Conservation (phyloP, 73 alveolate genomes). For the Paramecium pentaurelia region DNA sequence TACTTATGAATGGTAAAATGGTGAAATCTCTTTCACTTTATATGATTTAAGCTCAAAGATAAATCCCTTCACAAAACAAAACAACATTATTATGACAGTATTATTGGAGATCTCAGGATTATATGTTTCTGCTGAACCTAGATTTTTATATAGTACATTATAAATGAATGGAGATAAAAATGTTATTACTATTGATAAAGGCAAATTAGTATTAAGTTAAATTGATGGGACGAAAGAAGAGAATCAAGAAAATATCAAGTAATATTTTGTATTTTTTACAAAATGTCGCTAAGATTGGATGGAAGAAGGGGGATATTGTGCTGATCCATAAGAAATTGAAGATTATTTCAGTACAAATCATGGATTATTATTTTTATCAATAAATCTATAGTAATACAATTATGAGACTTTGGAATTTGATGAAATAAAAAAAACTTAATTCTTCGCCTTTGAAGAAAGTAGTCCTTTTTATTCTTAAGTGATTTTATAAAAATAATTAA, state of each 20-base stretch:
- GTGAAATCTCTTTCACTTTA: neutral
- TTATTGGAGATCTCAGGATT: neutral
- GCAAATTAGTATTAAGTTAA: neutral
- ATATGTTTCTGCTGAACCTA: neutral
- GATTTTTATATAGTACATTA: neutral
- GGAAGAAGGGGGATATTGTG: neutral
- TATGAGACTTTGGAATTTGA: neutral
- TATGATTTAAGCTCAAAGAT: neutral
- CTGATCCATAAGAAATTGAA: neutral
- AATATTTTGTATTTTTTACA: neutral
- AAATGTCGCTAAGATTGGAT: neutral
- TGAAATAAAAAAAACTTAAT: neutral
- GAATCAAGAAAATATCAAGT: neutral
- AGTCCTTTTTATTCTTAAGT: neutral
- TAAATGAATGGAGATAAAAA: neutral
- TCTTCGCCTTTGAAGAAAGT: neutral
- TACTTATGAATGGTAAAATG: neutral
- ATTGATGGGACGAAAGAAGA: neutral
- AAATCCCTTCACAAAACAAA: neutral
- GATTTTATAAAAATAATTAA: neutral
- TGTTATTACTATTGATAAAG: neutral
- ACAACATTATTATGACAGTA: slow-evolving; percentile 1
- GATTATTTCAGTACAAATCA: neutral
- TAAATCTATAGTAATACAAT: neutral
- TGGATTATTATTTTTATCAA: neutral